Conservation (phyloP, 2,329 filamentous ascomycete genomes). For the Sporothrix globosa region DNA sequence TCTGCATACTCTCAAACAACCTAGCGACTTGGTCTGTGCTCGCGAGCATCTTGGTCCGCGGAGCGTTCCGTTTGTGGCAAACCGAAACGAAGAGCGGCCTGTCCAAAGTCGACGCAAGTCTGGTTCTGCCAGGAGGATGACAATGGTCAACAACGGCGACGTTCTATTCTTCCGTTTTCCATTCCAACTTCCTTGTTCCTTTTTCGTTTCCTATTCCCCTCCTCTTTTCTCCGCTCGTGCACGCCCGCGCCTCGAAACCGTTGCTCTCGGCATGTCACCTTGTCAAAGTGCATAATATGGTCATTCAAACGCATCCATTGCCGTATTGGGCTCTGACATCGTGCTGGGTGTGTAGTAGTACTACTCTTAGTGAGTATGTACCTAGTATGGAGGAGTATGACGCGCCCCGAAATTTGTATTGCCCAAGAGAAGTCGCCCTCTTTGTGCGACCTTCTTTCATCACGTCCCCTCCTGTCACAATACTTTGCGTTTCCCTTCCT, state of each 20-base stretch:
- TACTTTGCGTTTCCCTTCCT: not conserved
- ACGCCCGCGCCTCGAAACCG: too few relatives aligned
- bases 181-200: too few relatives aligned
- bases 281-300: not conserved
- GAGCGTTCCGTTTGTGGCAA: not conserved
- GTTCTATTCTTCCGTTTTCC: too few relatives aligned
- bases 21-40: slow-evolving; percentile 6
- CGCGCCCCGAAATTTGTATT: not conserved
- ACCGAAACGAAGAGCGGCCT: not conserved
- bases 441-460: not conserved
- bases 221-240: too few relatives aligned
- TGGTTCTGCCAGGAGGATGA: not conserved
- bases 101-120: not conserved
- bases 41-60: slow-evolving; percentile 15
- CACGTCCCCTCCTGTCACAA: not conserved
- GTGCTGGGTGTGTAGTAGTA: slow-evolving; percentile 2
- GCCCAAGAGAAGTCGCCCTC: not conserved
- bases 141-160: too few relatives aligned
- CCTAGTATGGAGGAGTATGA: not conserved
- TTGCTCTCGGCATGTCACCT: too few relatives aligned
- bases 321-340: not conserved
- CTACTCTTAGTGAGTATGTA: not conserved
- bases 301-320: not conserved
- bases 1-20: not conserved
- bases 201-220: too few relatives aligned